Conservation (phyloP, 768 basidiomycete genomes). For the Tulasnella calospora region DNA sequence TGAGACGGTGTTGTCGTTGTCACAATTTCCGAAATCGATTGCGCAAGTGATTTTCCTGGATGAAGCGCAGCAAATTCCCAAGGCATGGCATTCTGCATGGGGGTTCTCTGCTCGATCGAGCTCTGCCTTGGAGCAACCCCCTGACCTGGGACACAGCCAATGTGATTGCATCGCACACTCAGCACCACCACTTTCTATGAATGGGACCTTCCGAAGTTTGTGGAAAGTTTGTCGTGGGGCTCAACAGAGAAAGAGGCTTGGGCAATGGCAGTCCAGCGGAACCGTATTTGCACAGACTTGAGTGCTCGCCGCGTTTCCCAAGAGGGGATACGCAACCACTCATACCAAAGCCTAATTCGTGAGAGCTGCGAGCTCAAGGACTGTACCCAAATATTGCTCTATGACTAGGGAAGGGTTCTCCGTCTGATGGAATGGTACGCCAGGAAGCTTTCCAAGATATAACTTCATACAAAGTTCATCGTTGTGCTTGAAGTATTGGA, state of each 20-base stretch:
- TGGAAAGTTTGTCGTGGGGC: neutral
- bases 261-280: neutral
- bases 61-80: neutral
- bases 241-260: neutral
- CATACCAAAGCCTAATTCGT: too few relatives aligned
- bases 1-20: neutral
- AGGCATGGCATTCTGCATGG: neutral
- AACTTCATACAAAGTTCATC: too few relatives aligned
- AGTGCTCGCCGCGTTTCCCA: neutral
- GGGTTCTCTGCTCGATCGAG: neutral
- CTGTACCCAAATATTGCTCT: too few relatives aligned
- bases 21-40: neutral
- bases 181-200: neutral
- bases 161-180: neutral
- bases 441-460: too few relatives aligned
- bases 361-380: too few relatives aligned
- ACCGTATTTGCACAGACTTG: neutral
- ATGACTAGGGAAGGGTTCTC: too few relatives aligned
- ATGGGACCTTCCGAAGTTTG: neutral
- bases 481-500: too few relatives aligned
- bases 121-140: neutral
- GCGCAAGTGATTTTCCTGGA: neutral
- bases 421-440: too few relatives aligned
- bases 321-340: neutral
- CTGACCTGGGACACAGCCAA: neutral